These are phyloP conservation scores for Sporobolomyces pararoseus DNA, from an alignment of 768 basidiomycete species.

Conservation along the genomic window DNA sequence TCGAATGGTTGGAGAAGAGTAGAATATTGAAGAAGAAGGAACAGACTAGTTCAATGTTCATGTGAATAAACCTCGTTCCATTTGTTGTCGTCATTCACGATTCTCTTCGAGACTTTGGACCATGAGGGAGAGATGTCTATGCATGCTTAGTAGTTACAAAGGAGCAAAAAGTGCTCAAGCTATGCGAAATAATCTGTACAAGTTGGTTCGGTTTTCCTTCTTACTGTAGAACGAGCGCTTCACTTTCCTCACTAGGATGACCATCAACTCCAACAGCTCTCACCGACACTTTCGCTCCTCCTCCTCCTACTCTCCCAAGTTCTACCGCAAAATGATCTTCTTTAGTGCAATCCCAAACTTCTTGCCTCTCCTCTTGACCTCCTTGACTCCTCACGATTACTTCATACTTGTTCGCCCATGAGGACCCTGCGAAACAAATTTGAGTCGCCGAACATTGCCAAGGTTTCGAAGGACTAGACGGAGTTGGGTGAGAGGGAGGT, in stretches of 20 bases:
- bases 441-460: conserved; percentile 3
- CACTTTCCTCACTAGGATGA: conserved; percentile 1
- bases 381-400: conserved; percentile 14
- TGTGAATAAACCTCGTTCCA: conserved; percentile 13
- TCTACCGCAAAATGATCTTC: conserved; percentile 29
- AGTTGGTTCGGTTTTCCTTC: neutral
- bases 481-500: neutral
- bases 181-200: no score
- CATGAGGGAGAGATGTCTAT: no score
- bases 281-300: conserved; percentile 10
- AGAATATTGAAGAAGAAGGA: conserved; percentile 20
- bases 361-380: neutral
- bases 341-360: conserved; percentile 26
- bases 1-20: conserved; percentile 32
- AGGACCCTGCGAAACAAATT: conserved; percentile 17
- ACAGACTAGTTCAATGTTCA: conserved; percentile 23
- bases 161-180: no score
- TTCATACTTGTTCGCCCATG: conserved; percentile 35
- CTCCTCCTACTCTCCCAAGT: neutral
- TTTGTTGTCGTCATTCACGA: neutral
- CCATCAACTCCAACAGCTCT: conserved; percentile 20
- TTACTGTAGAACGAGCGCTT: neutral
- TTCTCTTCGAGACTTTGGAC: no score
- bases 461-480: conserved; percentile 7
- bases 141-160: neutral